A percentile compares a stretch with the other conserved stretches of the same genome.
Conservation (phyloP, 257 asterid species). For the Ajuga chamaepitys region DNA sequence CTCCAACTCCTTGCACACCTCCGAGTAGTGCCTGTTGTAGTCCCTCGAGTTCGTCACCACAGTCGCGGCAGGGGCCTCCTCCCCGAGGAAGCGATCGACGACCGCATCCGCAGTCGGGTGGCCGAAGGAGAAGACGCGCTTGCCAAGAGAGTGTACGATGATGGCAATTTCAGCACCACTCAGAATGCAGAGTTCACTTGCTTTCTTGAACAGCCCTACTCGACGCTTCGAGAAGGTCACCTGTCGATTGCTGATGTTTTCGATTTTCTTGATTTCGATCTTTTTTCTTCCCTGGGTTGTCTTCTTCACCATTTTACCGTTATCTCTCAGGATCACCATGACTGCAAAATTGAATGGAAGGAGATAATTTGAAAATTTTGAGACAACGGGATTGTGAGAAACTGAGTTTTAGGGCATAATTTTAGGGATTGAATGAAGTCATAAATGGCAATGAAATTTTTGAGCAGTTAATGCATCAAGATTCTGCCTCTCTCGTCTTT, state of each 20-base stretch:
- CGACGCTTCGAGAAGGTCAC: constrained; percentile 1
- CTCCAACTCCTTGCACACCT: constrained; percentile 15
- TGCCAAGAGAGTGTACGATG: constrained; percentile 34
- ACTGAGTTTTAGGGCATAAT: background rate
- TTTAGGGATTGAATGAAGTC: background rate
- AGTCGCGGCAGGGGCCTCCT: background rate
- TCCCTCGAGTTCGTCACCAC: background rate
- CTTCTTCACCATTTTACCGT: constrained; percentile 23
- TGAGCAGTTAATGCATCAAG: background rate
- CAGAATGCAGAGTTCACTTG: constrained; percentile 34
- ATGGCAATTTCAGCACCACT: constrained; percentile 39
- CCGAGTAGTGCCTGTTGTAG: constrained; percentile 19
- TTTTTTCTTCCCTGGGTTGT: constrained; percentile 22
- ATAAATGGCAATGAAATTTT: background rate
- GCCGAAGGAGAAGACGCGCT: constrained; percentile 37
- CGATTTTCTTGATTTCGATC: no score
- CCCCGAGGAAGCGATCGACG: background rate
- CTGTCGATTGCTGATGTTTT: no score
- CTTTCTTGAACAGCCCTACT: constrained; percentile 45
- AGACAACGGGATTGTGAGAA: background rate
- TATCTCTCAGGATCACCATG: background rate
- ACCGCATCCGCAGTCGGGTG: constrained; percentile 35
- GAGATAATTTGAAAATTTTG: background rate
- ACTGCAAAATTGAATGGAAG: background rate
- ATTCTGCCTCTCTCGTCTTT: background rate